Conservation (phyloP, 257 asterid species). For the Mentha longifolia region DNA sequence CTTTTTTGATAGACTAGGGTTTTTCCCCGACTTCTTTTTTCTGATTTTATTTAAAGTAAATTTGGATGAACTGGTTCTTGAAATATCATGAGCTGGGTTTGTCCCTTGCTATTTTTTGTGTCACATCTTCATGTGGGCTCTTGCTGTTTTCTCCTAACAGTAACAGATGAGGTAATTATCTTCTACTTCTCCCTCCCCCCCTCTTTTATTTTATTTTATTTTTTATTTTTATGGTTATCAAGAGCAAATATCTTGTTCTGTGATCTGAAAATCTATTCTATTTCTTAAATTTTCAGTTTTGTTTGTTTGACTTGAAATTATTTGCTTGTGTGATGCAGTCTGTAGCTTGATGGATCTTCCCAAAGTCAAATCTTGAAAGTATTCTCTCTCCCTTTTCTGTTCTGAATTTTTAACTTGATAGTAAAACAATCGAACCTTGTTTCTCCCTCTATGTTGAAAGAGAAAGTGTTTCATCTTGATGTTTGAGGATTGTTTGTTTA, state of each 20-base stretch:
- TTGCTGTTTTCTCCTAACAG: slow-evolving; percentile 41
- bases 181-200: slow-evolving; percentile 18
- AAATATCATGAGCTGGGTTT: slow-evolving; percentile 34
- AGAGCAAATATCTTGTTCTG: slow-evolving; percentile 27
- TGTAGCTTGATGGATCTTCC: slow-evolving; percentile 39
- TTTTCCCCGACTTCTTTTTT: slow-evolving; percentile 30
- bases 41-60: slow-evolving; percentile 35
- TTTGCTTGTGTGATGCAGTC: slow-evolving; percentile 33
- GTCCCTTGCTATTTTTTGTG: slow-evolving; percentile 34
- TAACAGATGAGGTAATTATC: slow-evolving; percentile 33
- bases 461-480: not conserved
- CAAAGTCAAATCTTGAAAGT: slow-evolving; percentile 39
- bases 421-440: slow-evolving; percentile 19
- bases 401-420: slow-evolving; percentile 21
- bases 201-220: no score
- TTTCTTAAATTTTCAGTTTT: slow-evolving; percentile 19
- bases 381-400: slow-evolving; percentile 39
- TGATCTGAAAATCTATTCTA: slow-evolving; percentile 50
- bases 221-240: slow-evolving; percentile 20
- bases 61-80: slow-evolving; percentile 32
- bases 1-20: slow-evolving; percentile 36
- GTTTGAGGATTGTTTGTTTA: slow-evolving; percentile 24
- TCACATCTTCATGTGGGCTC: slow-evolving; percentile 41
- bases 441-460: slow-evolving; percentile 29
- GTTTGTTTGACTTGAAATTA: slow-evolving; percentile 28